Evolutionary conservation across 2,329 filamentous ascomycete genomes (phyloP).

Genomic region (Whalleya microplaca): DNA sequence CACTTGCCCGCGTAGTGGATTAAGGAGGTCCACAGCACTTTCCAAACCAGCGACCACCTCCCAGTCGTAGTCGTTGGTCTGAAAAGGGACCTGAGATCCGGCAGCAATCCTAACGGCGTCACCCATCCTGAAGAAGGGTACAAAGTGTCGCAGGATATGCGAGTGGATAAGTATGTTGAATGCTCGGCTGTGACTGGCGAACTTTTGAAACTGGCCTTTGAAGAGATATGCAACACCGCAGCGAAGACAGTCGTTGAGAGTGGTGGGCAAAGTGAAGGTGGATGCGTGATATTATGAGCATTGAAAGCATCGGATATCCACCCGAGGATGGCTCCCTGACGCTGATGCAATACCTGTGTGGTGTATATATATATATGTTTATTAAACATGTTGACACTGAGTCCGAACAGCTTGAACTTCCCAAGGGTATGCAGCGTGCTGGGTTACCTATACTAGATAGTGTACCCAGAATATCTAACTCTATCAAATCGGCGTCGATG

Average conservation of each 20-base stretch:
- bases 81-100: conserved; percentile 63
- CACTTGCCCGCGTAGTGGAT: conserved; percentile 53
- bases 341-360: neutral
- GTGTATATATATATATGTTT: too few species aligned
- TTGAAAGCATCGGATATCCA: neutral
- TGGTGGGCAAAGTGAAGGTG: conserved; percentile 59
- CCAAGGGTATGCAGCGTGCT: neutral
- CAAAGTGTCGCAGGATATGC: conserved; percentile 58
- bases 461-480: too few species aligned
- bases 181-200: conserved; percentile 65
- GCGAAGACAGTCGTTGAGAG: conserved; percentile 49
- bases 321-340: neutral
- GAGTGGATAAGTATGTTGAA: conserved; percentile 66
- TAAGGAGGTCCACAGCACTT: conserved; percentile 55
- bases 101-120: conserved; percentile 61
- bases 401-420: too few species aligned
- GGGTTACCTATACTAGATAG: too few species aligned
- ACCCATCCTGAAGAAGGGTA: conserved; percentile 66
- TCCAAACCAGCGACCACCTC: conserved; percentile 50
- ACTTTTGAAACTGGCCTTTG: conserved; percentile 59
- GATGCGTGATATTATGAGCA: conserved; percentile 43
- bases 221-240: conserved; percentile 63
- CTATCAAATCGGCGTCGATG: too few species aligned
- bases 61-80: conserved; percentile 62
- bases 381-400: neutral